Evolutionary conservation across 257 asterid genomes (phyloP).

Genomic region (Solanum pimpinellifolium): DNA sequence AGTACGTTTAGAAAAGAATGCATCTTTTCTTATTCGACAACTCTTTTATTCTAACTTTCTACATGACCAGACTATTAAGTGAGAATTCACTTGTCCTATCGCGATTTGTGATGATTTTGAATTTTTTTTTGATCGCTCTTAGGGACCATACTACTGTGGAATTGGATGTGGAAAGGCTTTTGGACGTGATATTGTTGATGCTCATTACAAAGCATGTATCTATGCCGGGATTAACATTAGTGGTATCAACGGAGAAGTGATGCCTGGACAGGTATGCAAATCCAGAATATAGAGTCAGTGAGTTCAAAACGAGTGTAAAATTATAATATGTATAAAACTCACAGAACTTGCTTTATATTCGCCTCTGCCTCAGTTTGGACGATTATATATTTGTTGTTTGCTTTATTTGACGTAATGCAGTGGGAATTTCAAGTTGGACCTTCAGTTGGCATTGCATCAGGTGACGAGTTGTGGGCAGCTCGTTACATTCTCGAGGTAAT

Average conservation of each 20-base stretch:
- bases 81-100: background rate
- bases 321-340: background rate
- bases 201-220: constrained; percentile 78
- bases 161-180: constrained; percentile 81
- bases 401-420: constrained; percentile 6
- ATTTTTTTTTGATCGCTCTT: background rate
- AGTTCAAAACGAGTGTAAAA: background rate
- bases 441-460: constrained; percentile 77
- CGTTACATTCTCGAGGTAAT: constrained; percentile 86
- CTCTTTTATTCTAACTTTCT: background rate
- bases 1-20: background rate
- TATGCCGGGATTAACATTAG: constrained; percentile 79
- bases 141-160: constrained; percentile 96
- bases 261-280: constrained; percentile 85
- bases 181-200: constrained; percentile 79
- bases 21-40: background rate
- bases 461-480: constrained; percentile 86
- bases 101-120: background rate
- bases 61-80: background rate
- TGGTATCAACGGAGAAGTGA: constrained; percentile 85
- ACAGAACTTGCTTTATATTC: background rate
- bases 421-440: constrained; percentile 99
- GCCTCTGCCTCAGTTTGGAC: background rate
- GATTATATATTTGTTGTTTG: background rate
- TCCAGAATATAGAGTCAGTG: background rate